A percentile compares a stretch with the other conserved stretches of the same genome.
These are phyloP conservation scores for Amphicarpaea edgeworthii DNA, from an alignment of 306 rosid species.

Conservation along the genomic window DNA sequence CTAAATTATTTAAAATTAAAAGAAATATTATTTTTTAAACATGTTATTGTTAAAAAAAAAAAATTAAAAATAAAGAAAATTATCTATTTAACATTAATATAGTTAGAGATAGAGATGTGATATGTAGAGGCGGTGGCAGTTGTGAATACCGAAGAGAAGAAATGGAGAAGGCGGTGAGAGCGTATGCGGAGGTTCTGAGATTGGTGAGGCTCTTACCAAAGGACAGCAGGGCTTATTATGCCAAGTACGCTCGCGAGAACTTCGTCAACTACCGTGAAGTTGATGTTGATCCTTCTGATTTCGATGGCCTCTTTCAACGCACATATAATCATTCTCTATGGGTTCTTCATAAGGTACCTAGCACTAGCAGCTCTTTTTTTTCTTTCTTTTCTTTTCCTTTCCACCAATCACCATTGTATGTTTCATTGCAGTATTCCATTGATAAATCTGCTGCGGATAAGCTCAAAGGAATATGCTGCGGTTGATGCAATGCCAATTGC, in stretches of 20 bases:
- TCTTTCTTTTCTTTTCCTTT: no score
- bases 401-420: no score
- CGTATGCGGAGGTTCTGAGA: conserved; percentile 73
- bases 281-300: conserved; percentile 50
- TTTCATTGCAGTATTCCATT: conserved; percentile 66
- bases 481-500: conserved; percentile 7
- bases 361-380: no score
- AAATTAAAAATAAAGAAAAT: no score
- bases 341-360: conserved; percentile 93
- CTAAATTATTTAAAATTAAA: no score
- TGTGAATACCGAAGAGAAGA: neutral
- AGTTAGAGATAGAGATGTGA: no score
- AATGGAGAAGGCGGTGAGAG: conserved; percentile 76
- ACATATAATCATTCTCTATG: conserved; percentile 70
- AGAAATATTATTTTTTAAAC: no score
- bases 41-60: no score
- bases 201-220: conserved; percentile 49
- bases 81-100: no score
- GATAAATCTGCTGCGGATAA: conserved; percentile 75
- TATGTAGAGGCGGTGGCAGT: no score
- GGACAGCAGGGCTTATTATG: conserved; percentile 52
- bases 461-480: conserved; percentile 60
- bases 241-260: conserved; percentile 74
- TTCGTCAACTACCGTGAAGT: conserved; percentile 52
- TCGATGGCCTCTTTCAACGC: conserved; percentile 42